Conservation (phyloP, 116 monocot species). For the Cymodocea nodosa region DNA sequence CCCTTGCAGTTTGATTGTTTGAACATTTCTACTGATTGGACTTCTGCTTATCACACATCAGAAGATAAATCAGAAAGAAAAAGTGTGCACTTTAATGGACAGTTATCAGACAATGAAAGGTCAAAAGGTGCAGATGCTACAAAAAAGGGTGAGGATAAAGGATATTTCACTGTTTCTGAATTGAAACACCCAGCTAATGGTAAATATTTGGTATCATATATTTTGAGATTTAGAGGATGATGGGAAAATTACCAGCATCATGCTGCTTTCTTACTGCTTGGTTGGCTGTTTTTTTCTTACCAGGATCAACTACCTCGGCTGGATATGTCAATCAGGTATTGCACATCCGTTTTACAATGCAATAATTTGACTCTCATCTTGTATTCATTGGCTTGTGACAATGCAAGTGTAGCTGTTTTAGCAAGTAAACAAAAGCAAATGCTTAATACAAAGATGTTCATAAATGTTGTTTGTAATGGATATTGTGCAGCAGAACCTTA, state of each 20-base stretch:
- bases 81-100: background rate
- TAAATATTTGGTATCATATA: conserved; percentile 19
- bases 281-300: conserved; percentile 5
- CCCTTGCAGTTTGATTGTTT: background rate
- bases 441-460: no score
- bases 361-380: background rate
- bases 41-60: background rate
- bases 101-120: background rate
- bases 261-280: conserved; percentile 6
- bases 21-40: background rate
- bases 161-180: conserved; percentile 20
- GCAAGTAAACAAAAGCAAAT: background rate
- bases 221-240: background rate
- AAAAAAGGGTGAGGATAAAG: conserved; percentile 10
- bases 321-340: conserved; percentile 28
- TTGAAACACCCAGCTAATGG: conserved; percentile 11
- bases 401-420: background rate
- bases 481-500: background rate
- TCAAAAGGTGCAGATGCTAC: conserved; percentile 7
- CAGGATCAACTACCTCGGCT: conserved; percentile 28
- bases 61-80: background rate
- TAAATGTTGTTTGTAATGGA: background rate
- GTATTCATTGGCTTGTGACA: background rate
- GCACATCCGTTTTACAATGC: background rate
- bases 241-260: no score